phyloP scores from a whole-genome alignment of 2,329 filamentous ascomycete species.

The Phialophora verrucosa region DNA sequence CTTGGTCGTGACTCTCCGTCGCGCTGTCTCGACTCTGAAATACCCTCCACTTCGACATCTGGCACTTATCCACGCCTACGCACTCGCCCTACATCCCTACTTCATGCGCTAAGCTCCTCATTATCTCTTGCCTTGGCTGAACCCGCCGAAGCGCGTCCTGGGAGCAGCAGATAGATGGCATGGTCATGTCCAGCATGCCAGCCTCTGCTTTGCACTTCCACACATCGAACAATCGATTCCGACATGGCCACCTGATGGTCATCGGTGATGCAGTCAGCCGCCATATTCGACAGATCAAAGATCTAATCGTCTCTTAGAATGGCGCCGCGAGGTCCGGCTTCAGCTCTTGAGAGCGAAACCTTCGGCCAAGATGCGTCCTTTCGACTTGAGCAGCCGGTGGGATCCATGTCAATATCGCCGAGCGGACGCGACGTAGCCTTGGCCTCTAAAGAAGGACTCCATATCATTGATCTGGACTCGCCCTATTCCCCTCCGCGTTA shows the following conservation, averaged over 20 bases:
- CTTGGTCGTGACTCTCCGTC: too few species aligned
- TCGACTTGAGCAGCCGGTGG: conserved; percentile 77
- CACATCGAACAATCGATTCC: not conserved
- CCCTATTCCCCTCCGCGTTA: conserved; percentile 86
- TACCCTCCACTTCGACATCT: not conserved
- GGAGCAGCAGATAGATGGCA: not conserved
- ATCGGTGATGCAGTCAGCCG: not conserved
- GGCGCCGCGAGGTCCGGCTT: conserved; percentile 49
- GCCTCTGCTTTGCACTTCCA: not conserved
- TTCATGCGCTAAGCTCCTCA: not conserved
- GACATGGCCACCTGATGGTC: not conserved
- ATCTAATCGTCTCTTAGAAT: conserved; percentile 27
- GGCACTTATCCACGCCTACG: not conserved
- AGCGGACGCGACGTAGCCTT: conserved; percentile 88
- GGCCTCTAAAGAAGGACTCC: conserved; percentile 84
- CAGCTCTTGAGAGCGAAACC: conserved; percentile 81
- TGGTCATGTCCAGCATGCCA: conserved; percentile 8
- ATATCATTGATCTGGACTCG: conserved; percentile 90
- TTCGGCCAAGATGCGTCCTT: conserved; percentile 86
- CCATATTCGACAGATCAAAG: not conserved
- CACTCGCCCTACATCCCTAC: not conserved
- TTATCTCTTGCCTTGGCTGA: not conserved
- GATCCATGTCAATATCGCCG: conserved; percentile 90
- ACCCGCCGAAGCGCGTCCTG: not conserved
- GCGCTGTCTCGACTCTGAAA: too few species aligned